A percentile compares a stretch with the other conserved stretches of the same genome.
Evolutionary conservation across 2,329 filamentous ascomycete genomes (phyloP).

Genomic region (Colletotrichum musicola): DNA sequence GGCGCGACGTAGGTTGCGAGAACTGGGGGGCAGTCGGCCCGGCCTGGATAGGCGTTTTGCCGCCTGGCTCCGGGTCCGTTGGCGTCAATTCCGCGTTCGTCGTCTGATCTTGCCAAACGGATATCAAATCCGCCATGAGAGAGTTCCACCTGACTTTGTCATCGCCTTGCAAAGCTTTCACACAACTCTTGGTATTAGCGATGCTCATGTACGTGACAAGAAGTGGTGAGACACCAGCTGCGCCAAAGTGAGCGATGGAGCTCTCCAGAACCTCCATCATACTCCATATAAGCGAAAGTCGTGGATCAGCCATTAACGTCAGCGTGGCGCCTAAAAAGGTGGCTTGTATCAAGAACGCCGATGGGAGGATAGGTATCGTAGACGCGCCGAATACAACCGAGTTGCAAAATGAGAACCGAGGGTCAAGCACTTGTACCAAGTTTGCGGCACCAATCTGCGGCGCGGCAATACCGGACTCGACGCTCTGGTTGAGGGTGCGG

Average conservation of each 20-base stretch:
- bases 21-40: slow-evolving; percentile 9
- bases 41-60: slow-evolving; percentile 26
- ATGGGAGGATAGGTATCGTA: slow-evolving; percentile 48
- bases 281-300: slow-evolving; percentile 52
- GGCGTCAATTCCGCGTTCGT: slow-evolving; percentile 17
- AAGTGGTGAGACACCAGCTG: slow-evolving; percentile 50
- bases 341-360: slow-evolving; percentile 52
- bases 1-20: slow-evolving; percentile 22
- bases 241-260: slow-evolving; percentile 47
- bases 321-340: slow-evolving; percentile 54
- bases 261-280: slow-evolving; percentile 52
- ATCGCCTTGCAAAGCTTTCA: slow-evolving; percentile 48
- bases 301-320: slow-evolving; percentile 47
- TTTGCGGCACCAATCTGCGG: slow-evolving; percentile 43
- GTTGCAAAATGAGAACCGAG: slow-evolving; percentile 54
- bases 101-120: slow-evolving; percentile 43
- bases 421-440: slow-evolving; percentile 49
- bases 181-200: slow-evolving; percentile 49
- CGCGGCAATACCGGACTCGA: slow-evolving; percentile 40
- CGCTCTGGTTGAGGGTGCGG: slow-evolving; percentile 48
- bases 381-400: slow-evolving; percentile 52
- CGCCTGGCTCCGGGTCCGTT: slow-evolving; percentile 42
- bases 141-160: slow-evolving; percentile 50
- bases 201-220: slow-evolving; percentile 51
- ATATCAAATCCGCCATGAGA: slow-evolving; percentile 44